Percentiles rank a stretch among this genome's conserved stretches.
Conservation (phyloP, 768 basidiomycete genomes). For the Rhizopogon sp. region DNA sequence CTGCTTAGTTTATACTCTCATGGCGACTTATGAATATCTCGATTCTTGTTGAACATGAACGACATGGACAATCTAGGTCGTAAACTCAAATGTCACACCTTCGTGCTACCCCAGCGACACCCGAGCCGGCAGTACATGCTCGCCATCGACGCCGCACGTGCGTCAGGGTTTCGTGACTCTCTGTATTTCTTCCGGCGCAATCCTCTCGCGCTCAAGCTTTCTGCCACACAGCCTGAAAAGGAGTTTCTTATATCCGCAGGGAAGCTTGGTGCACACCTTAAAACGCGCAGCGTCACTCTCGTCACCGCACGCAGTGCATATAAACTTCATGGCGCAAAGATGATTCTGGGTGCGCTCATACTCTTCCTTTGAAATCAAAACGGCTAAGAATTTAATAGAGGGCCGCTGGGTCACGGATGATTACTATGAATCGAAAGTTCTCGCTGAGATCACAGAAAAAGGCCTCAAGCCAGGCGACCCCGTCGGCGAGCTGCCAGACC, state of each 20-base stretch:
- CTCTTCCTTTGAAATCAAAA: background rate
- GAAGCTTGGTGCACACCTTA: slow-evolving; percentile 83
- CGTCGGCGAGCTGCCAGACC: slow-evolving; percentile 80
- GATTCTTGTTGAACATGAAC: background rate
- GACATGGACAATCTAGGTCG: slow-evolving; percentile 49
- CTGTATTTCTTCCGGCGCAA: slow-evolving; percentile 97
- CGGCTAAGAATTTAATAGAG: slow-evolving; percentile 40
- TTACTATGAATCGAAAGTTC: slow-evolving; percentile 87
- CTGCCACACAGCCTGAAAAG: slow-evolving; percentile 86
- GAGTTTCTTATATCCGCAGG: slow-evolving; percentile 87
- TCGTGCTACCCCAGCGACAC: slow-evolving; percentile 80
- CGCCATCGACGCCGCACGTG: slow-evolving; percentile 95
- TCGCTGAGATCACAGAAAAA: slow-evolving; percentile 71
- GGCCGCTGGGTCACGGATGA: slow-evolving; percentile 93
- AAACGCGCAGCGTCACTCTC: slow-evolving; percentile 89
- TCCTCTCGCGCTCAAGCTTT: slow-evolving; percentile 83
- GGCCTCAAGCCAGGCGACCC: slow-evolving; percentile 80
- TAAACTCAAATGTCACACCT: slow-evolving; percentile 84
- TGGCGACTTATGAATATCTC: background rate
- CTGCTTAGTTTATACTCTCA: background rate
- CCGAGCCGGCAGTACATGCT: slow-evolving; percentile 88
- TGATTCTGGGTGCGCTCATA: slow-evolving; percentile 64
- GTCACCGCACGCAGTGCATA: slow-evolving; percentile 90
- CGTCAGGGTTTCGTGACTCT: slow-evolving; percentile 94
- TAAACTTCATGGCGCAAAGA: slow-evolving; percentile 91